A percentile compares a stretch with the other conserved stretches of the same genome.
These are phyloP conservation scores for Pythium guiyangense DNA, from an alignment of 352 stramenopile genomes.

Conservation along the genomic window DNA sequence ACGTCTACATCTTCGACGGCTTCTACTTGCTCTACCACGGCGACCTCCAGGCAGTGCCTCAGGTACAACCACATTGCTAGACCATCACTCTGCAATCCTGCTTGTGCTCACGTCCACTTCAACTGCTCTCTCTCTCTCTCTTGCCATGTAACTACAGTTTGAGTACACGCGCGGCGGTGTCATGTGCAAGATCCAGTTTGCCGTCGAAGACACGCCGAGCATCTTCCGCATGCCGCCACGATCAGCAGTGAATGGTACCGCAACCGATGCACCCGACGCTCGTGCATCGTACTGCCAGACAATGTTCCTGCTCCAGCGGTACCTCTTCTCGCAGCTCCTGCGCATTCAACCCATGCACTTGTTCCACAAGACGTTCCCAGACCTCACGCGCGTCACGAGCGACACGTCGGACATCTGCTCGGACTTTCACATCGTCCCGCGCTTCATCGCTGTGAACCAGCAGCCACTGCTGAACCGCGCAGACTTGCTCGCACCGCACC, in stretches of 20 bases:
- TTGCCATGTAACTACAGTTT: slow-evolving; percentile 36
- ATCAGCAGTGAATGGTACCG: not conserved
- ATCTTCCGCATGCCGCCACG: slow-evolving; percentile 22
- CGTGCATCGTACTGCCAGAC: slow-evolving; percentile 41
- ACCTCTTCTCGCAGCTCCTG: slow-evolving; percentile 71
- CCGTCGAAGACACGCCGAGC: slow-evolving; percentile 54
- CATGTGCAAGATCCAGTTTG: slow-evolving; percentile 74
- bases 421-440: slow-evolving; percentile 77
- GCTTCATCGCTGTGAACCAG: slow-evolving; percentile 74
- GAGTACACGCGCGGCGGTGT: slow-evolving; percentile 75
- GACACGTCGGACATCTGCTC: slow-evolving; percentile 56
- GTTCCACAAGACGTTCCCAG: slow-evolving; percentile 58
- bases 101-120: not conserved
- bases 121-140: no score
- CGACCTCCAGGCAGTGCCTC: slow-evolving; percentile 44
- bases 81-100: not conserved
- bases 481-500: slow-evolving; percentile 61
- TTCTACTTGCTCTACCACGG: slow-evolving; percentile 82
- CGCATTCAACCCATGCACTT: slow-evolving; percentile 69
- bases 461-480: slow-evolving; percentile 52
- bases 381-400: slow-evolving; percentile 45
- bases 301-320: slow-evolving; percentile 66
- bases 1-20: slow-evolving; percentile 79
- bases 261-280: slow-evolving; percentile 16
- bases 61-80: slow-evolving; percentile 24